Conservation (phyloP, 345 rosid genomes). For the Gossypium rotundifolium region DNA sequence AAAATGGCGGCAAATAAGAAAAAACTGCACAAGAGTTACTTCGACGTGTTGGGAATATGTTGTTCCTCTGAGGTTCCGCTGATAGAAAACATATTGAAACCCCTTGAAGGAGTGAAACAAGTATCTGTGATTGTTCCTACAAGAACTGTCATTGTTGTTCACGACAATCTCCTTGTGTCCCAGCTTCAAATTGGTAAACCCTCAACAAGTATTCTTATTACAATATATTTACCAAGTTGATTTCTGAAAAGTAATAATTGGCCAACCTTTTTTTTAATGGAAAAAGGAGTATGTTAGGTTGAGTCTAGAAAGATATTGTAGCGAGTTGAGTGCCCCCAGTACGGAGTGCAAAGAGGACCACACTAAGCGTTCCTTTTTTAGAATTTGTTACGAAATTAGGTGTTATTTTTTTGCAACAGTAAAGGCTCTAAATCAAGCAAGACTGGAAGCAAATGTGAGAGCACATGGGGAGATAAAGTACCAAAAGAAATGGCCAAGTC, state of each 20-base stretch:
- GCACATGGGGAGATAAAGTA: constrained; percentile 43
- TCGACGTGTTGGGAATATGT: constrained; percentile 81
- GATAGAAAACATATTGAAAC: constrained; percentile 54
- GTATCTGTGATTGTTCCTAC: constrained; percentile 67
- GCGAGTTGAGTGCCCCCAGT: no score
- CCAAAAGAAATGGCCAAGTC: constrained; percentile 85
- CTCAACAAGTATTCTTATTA: no score
- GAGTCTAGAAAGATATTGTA: no score
- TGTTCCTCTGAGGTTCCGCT: constrained; percentile 90
- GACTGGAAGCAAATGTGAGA: constrained; percentile 75
- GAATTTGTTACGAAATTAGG: not conserved
- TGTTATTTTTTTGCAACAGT: constrained; percentile 29
- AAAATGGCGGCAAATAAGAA: constrained; percentile 11
- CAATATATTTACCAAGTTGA: no score
- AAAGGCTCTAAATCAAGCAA: constrained; percentile 72
- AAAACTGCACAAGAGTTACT: constrained; percentile 65
- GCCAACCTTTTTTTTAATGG: no score
- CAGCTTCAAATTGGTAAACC: constrained; percentile 71
- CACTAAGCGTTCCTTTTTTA: no score
- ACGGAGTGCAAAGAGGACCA: no score
- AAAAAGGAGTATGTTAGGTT: no score
- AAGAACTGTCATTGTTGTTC: constrained; percentile 81
- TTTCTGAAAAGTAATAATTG: no score
- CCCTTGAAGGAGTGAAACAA: constrained; percentile 62
- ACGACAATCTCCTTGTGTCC: constrained; percentile 55